Base-by-base conservation (phyloP, 257 asterid genomes). In the Schizonepeta tenuifolia region DNA sequence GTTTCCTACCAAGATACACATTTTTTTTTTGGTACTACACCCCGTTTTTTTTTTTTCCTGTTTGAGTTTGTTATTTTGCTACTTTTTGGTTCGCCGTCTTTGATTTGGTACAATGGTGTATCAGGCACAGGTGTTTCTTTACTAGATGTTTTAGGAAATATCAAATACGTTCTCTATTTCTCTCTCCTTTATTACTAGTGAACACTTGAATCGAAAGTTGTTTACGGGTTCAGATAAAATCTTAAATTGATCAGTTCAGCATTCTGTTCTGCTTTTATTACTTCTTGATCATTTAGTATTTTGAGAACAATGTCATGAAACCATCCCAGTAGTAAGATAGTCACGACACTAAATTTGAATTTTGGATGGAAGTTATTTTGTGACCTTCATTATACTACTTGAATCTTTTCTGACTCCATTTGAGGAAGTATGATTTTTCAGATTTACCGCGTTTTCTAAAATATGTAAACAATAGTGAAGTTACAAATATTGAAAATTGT, bases 81-180 rank as follows among this genome's bases (percentile, higher is more conserved):
- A 10, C 33, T 22, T 63, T 33, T 12, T 33, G 7, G 28, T 18
- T 61, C 28, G 9, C 24, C 65, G 7, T 36, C 21, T n/a, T 13
- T 49, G 14, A 33, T 64, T 47, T 59, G 41, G 26, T 54, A 58
- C 65, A 50, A 17, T 50, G 70, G 72, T 60, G 58, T 26, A 9
- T 28, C 12, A 4, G 28, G 28, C 7, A 12, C 43, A 10, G 50
- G 18, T 49, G 24, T 36, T 72, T 9, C 15, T n/a, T 8, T 28
- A 20, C 50, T 59, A 47, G 53, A 11, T 62, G n/a, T 69, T 8
- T 35, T 76, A 43, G 76, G 60, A 53, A 38, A 12, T 69, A n/a
- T 31, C 14, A 61, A 9, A 50, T 60, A 50, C 9, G 10, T 15
- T 24, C 9, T 1, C 8, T 2, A 14, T 6, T 5, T 13, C 8